Evolutionary conservation across 2,329 filamentous ascomycete genomes (phyloP).

Genomic region (Arthroderma sp.): DNA sequence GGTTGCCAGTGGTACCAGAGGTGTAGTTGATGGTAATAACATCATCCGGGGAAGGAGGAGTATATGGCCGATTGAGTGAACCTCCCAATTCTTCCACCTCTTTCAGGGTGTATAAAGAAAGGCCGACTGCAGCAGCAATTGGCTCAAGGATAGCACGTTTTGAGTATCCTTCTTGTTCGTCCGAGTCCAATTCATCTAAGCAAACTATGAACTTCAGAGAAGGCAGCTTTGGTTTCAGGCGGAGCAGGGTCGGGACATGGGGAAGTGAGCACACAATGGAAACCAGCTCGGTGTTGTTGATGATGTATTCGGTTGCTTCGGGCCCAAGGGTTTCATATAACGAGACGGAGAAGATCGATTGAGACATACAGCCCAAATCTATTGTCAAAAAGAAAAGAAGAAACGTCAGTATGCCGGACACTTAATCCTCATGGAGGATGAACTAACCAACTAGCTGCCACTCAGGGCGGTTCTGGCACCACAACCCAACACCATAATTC

Average conservation of each 20-base stretch:
- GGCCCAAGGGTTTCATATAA: slow-evolving; percentile 93
- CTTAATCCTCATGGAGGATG: neutral
- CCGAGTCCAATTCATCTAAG: slow-evolving; percentile 67
- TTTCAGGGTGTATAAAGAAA: slow-evolving; percentile 64
- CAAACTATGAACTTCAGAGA: slow-evolving; percentile 77
- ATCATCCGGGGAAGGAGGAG: slow-evolving; percentile 60
- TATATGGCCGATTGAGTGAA: slow-evolving; percentile 54
- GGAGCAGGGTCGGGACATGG: slow-evolving; percentile 69
- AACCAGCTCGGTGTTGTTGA: slow-evolving; percentile 70
- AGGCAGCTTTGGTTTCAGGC: slow-evolving; percentile 64
- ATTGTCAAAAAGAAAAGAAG: neutral
- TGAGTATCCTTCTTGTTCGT: slow-evolving; percentile 62
- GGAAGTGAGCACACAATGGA: slow-evolving; percentile 67
- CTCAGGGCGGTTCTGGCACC: slow-evolving; percentile 77
- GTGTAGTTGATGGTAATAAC: slow-evolving; percentile 63
- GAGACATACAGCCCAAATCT: slow-evolving; percentile 80
- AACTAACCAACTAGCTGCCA: slow-evolving; percentile 69
- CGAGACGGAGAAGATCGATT: slow-evolving; percentile 78
- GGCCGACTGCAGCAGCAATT: slow-evolving; percentile 59
- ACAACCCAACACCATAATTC: slow-evolving; percentile 65
- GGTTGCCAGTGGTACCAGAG: slow-evolving; percentile 50
- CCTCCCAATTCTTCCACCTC: slow-evolving; percentile 73
- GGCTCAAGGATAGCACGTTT: slow-evolving; percentile 67
- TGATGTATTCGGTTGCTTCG: slow-evolving; percentile 85
- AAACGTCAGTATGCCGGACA: neutral